These are phyloP conservation scores for Piper longum DNA, from an alignment of 164 flowering plant species.

Conservation along the genomic window DNA sequence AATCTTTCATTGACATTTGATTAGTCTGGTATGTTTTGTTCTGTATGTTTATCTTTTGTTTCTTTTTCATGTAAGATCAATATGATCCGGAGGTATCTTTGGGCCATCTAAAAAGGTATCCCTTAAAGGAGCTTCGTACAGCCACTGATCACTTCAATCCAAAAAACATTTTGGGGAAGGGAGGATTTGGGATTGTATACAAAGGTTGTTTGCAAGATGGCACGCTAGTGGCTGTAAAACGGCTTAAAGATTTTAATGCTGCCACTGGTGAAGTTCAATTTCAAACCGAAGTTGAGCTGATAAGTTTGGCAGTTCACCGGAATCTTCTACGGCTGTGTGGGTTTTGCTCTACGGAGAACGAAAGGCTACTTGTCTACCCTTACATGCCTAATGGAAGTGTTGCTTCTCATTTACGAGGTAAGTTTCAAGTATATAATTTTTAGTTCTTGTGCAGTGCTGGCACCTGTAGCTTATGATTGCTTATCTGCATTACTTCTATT, in stretches of 20 bases:
- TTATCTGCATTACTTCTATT: neutral
- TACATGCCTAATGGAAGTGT: conserved; percentile 89
- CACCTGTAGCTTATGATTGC: neutral
- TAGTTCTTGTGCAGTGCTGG: neutral
- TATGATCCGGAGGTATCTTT: conserved; percentile 62
- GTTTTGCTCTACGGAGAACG: conserved; percentile 57
- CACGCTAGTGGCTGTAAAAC: conserved; percentile 60
- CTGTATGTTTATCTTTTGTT: neutral
- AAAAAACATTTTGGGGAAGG: conserved; percentile 65
- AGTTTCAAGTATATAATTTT: neutral
- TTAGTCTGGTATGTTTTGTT: neutral
- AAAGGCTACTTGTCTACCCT: conserved; percentile 66
- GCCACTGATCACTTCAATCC: conserved; percentile 69
- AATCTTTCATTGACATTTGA: neutral
- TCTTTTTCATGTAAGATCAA: conserved; percentile 43
- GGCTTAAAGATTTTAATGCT: conserved; percentile 61
- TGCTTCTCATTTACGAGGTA: conserved; percentile 58
- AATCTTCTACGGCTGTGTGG: conserved; percentile 72
- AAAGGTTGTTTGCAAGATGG: conserved; percentile 66
- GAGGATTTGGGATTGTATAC: conserved; percentile 78
- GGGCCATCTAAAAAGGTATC: conserved; percentile 62
- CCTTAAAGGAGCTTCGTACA: conserved; percentile 63
- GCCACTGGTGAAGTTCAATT: conserved; percentile 71
- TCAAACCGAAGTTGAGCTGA: conserved; percentile 79
- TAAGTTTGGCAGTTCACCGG: conserved; percentile 78